Evolutionary conservation across 2,329 filamentous ascomycete genomes (phyloP), one percentile per base, ranked within the genome.

Genomic region (Ceratocystis colombiana): DNA sequence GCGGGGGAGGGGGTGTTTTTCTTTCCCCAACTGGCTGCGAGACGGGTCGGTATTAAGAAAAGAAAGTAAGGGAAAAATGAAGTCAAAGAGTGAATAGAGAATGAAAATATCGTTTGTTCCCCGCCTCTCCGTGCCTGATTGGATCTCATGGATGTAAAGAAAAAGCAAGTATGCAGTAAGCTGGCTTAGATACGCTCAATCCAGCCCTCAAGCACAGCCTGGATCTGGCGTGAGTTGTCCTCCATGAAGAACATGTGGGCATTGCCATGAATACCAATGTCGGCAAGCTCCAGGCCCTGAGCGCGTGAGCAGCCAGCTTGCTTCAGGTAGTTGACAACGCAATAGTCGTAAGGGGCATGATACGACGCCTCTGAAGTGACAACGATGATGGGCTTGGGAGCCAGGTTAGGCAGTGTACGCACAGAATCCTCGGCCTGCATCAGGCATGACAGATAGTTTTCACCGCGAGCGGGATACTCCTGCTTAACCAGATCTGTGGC

Each of bases 181-280:
- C n/a, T 46, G 44, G 15, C 15, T 59, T 61, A 64, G 10, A 61
- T 61, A 44, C 62, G 61, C 44, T 55, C 61, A n/a, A 67, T 67
- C 66, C 66, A 67, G 20, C 46, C 48, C 59, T 59, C 57, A 10
- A 67, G 62, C 5, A 67, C 66, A 33, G 63, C 46, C 63, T 67
- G 63, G 61, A 79, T 76, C 55, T 74, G 69, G 67, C 76, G 71
- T 65, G 76, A 80, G 69, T 81, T 81, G 72, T 74, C 76, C 73
- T 80, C 79, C 73, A 80, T 71, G 68, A 80, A 79, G 66, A 78
- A 75, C 75, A 80, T 76, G 71, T 80, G 78, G 0, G 76, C 77
- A 67, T 80, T 80, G 6, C 79, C 79, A 46, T 72, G 69, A 45
- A 80, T 74, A 3, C 76, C 77, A 5, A 71, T 70, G 37, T 77